Conservation (phyloP, 805 yeast genomes). For the Saccharomycopsis javanensis region DNA sequence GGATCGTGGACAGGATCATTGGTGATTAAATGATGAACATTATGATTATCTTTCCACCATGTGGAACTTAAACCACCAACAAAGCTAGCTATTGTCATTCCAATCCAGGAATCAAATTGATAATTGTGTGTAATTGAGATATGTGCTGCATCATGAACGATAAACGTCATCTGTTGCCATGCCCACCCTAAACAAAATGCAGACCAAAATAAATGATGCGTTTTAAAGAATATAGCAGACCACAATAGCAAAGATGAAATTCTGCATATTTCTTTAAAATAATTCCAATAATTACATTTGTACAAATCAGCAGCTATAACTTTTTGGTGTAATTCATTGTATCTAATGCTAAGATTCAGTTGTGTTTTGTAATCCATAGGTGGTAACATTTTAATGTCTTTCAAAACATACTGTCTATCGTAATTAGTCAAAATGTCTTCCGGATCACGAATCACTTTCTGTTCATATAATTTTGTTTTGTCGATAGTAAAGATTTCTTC, state of each 20-base stretch:
- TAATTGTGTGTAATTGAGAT: slow-evolving; percentile 73
- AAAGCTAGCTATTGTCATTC: slow-evolving; percentile 64
- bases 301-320: slow-evolving; percentile 53
- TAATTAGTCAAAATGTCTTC: slow-evolving; percentile 41
- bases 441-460: slow-evolving; percentile 43
- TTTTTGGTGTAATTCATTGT: slow-evolving; percentile 47
- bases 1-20: slow-evolving; percentile 93
- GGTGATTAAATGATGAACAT: slow-evolving; percentile 87
- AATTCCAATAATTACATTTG: slow-evolving; percentile 63
- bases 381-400: slow-evolving; percentile 54
- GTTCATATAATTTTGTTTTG: slow-evolving; percentile 24
- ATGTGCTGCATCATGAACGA: slow-evolving; percentile 89
- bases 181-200: slow-evolving; percentile 62
- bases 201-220: slow-evolving; percentile 38
- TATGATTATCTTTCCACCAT: slow-evolving; percentile 94
- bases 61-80: slow-evolving; percentile 84
- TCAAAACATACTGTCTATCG: slow-evolving; percentile 44
- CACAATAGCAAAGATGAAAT: slow-evolving; percentile 44
- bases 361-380: slow-evolving; percentile 62
- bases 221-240: slow-evolving; percentile 40
- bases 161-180: slow-evolving; percentile 86
- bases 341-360: slow-evolving; percentile 41
- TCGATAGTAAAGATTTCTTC: slow-evolving; percentile 33
- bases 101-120: slow-evolving; percentile 64
- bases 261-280: slow-evolving; percentile 58